Evolutionary conservation across 106 monocot genomes (phyloP).

Genomic region (Alisma plantagoaquatica): DNA sequence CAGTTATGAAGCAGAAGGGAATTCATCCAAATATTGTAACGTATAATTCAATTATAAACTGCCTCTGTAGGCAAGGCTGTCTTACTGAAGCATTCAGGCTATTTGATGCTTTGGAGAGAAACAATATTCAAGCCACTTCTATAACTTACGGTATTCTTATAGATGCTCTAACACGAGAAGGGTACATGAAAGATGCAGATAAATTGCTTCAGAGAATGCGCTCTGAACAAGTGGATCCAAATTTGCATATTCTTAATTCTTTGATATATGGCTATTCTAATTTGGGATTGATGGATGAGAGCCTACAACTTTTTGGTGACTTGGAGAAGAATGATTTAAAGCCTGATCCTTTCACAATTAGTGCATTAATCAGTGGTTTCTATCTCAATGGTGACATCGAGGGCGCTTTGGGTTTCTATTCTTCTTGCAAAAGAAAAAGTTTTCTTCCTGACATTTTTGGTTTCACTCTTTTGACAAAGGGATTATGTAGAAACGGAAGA

Average conservation of each 20-base stretch:
- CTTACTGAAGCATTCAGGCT: constrained; percentile 74
- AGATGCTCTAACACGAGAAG: constrained; percentile 66
- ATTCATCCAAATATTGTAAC: constrained; percentile 48
- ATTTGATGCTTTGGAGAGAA: constrained; percentile 60
- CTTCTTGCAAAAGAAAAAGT: constrained; percentile 30
- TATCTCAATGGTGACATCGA: constrained; percentile 71
- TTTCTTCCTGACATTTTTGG: constrained; percentile 63
- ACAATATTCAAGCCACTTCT: constrained; percentile 36
- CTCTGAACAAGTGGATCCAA: constrained; percentile 46
- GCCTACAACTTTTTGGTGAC: constrained; percentile 31
- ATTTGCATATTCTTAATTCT: constrained; percentile 46
- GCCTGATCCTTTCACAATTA: constrained; percentile 70
- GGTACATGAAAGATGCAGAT: constrained; percentile 61
- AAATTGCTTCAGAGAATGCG: constrained; percentile 55
- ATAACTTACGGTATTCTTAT: constrained; percentile 65
- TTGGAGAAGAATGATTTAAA: constrained; percentile 35
- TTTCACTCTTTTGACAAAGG: constrained; percentile 55
- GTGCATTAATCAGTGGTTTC: constrained; percentile 62
- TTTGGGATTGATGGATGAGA: constrained; percentile 51
- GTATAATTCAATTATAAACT: constrained; percentile 78
- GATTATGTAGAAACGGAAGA: constrained; percentile 72
- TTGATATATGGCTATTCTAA: constrained; percentile 73
- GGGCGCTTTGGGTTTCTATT: constrained; percentile 51
- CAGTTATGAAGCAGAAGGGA: constrained; percentile 48
- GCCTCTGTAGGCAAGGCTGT: constrained; percentile 72